These are phyloP conservation scores for Geum urbanum DNA, from an alignment of 306 rosid genomes.

Conservation along the genomic window DNA sequence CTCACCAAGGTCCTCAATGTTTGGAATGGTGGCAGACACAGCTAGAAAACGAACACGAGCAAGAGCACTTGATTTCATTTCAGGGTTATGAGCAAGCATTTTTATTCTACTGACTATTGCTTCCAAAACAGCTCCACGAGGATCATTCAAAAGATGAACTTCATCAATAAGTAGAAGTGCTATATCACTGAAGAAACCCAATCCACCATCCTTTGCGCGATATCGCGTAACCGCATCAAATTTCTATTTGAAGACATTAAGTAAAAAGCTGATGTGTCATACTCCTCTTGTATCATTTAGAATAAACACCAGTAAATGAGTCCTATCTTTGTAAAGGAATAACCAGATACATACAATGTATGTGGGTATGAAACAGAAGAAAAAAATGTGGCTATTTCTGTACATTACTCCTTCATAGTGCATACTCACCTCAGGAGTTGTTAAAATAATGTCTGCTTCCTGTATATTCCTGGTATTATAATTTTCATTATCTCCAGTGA, in stretches of 20 bases:
- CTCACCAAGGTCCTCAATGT: slow-evolving; percentile 91
- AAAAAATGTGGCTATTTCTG: not conserved
- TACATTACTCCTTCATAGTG: not conserved
- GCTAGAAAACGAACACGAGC: slow-evolving; percentile 76
- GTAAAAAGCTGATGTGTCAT: slow-evolving; percentile 22
- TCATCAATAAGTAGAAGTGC: slow-evolving; percentile 89
- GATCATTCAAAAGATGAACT: slow-evolving; percentile 93
- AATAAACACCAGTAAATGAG: slow-evolving; percentile 24
- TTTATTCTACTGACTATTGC: slow-evolving; percentile 91
- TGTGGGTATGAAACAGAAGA: not conserved
- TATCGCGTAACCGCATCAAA: slow-evolving; percentile 90
- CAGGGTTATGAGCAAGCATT: slow-evolving; percentile 71
- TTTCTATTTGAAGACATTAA: slow-evolving; percentile 46
- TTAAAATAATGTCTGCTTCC: slow-evolving; percentile 87
- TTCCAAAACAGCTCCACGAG: slow-evolving; percentile 96
- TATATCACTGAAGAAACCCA: slow-evolving; percentile 90
- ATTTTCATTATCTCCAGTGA: slow-evolving; percentile 84
- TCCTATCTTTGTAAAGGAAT: too few relatives aligned
- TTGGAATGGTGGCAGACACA: slow-evolving; percentile 95
- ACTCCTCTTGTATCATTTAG: slow-evolving; percentile 16
- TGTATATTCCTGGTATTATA: slow-evolving; percentile 65
- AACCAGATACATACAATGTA: not conserved
- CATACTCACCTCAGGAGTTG: slow-evolving; percentile 86
- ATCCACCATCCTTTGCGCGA: slow-evolving; percentile 73
- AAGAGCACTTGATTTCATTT: slow-evolving; percentile 65